Evolutionary conservation across 2,329 filamentous ascomycete genomes (phyloP).

Genomic region (Neofusicoccum ribis): DNA sequence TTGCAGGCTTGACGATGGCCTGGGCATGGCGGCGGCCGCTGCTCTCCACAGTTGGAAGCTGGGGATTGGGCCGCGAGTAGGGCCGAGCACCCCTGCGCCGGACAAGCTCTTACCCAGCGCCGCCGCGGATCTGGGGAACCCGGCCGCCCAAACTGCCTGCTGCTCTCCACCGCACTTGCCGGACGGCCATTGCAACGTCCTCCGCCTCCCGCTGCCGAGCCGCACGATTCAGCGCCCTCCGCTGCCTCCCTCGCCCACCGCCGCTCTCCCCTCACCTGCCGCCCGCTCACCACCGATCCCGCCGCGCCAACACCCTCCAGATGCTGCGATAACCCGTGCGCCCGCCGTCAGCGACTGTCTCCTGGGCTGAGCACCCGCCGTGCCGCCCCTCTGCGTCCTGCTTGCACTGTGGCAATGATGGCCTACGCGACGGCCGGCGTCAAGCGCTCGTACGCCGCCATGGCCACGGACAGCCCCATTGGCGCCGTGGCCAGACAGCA

Average conservation of each 20-base stretch:
- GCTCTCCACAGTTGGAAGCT: conserved; percentile 2
- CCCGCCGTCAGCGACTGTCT: neutral
- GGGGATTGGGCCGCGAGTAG: neutral
- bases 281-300: neutral
- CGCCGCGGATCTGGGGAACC: conserved; percentile 1
- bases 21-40: neutral
- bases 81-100: neutral
- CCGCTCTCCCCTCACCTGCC: neutral
- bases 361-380: neutral
- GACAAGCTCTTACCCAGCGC: conserved; percentile 9
- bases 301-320: neutral
- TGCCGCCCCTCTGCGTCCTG: neutral
- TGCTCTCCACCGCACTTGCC: neutral
- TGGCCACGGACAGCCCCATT: conserved; percentile 5
- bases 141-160: no score
- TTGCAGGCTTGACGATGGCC: neutral
- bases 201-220: neutral
- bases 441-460: conserved; percentile 24
- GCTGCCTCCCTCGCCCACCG: neutral
- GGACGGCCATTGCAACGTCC: neutral
- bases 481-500: neutral
- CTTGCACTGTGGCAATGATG: conserved; percentile 23
- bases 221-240: neutral
- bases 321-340: neutral
- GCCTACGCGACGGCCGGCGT: conserved; percentile 30